Base-by-base conservation (phyloP, 495 filamentous ascomycete species). In the Aspergillus bertholletiae region DNA sequence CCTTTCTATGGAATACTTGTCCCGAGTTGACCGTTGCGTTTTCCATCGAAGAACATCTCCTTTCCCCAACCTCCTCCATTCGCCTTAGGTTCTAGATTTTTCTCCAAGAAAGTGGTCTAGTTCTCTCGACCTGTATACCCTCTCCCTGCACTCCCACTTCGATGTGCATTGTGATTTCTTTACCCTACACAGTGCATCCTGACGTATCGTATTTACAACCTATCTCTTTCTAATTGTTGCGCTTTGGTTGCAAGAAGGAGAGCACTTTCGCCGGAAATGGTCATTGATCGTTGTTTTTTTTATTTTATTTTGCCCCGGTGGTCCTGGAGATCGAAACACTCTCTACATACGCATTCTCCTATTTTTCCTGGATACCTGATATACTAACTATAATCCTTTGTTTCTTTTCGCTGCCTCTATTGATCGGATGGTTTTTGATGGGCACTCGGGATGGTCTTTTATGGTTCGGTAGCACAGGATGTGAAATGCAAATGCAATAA, bases 291-390 rank as follows among this genome's bases (percentile, higher is more conserved):
- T 46, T 35, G 39, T 21, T 27, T 23, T 43, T 22, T 17, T 17
- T 49, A 12, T 51, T 34, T 46, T 43, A 7, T 43, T 43, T 43
- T 43, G 2, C 7, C 20, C 15, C 22, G 28, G 53, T 46, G 50
- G 57, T 55, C 52, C 51, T 55, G 48, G 57, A 50, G 61, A 63
- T 59, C 55, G 49, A 47, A 54, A 41, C 57, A 28, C 55, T 57
- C 53, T 22, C 54, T 56, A 51, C 41, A 47, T 37, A 40, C 46
- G 26, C 44, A 60, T 41, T 51, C 48, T 39, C 50, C 48, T 48
- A 46, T 49, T 49, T 54, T 57, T 58, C 54, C 61, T 63, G 61
- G 60, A 71, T 69, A 62, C 62, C 60, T 60, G 60, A 53, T 61
- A 59, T 61, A 56, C 49, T 57, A 53, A 48, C 46, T 57, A 56